phyloP scores from a whole-genome alignment of 768 basidiomycete genomes.

The Lactarius sanguifluus region DNA sequence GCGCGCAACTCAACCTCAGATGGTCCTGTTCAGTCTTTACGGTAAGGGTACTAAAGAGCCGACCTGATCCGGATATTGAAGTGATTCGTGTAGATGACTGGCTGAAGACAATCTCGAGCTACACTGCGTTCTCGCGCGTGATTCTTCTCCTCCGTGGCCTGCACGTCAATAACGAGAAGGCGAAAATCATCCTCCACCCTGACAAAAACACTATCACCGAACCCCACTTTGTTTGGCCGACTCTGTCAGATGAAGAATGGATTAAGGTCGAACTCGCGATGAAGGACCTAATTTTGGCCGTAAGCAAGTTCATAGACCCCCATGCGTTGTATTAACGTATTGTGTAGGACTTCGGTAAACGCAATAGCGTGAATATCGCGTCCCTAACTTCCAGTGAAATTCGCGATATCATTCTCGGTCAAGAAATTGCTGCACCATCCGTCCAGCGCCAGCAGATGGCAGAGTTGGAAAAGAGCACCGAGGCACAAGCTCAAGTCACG shows the following conservation, averaged over 20 bases:
- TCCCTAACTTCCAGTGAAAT: constrained; percentile 96
- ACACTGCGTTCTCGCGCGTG: constrained; percentile 97
- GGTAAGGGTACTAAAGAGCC: constrained; percentile 42
- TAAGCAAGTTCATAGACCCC: constrained; percentile 36
- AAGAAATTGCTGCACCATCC: constrained; percentile 95
- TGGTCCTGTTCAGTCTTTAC: constrained; percentile 98
- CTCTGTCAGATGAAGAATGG: constrained; percentile 92
- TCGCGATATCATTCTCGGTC: constrained; percentile 96
- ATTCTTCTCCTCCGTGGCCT: constrained; percentile 96
- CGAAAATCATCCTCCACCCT: constrained; percentile 96
- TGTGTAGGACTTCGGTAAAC: constrained; percentile 90
- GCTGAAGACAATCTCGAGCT: constrained; percentile 98
- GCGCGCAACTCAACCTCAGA: constrained; percentile 97
- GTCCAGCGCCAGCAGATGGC: constrained; percentile 99
- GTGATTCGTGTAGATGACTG: constrained; percentile 73
- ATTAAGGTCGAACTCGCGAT: constrained; percentile 99
- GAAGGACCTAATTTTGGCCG: constrained; percentile 93
- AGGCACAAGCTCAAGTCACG: constrained; percentile 93
- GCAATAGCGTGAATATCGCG: constrained; percentile 98
- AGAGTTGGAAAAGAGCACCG: constrained; percentile 93
- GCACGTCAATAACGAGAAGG: constrained; percentile 99
- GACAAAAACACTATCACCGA: constrained; percentile 97
- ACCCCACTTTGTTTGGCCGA: constrained; percentile 97
- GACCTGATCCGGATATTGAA: constrained; percentile 18
- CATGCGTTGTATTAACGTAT: constrained; percentile 28